These are phyloP conservation scores for Rheum nobile DNA, from an alignment of 148 eudicot genomes.

Conservation along the genomic window DNA sequence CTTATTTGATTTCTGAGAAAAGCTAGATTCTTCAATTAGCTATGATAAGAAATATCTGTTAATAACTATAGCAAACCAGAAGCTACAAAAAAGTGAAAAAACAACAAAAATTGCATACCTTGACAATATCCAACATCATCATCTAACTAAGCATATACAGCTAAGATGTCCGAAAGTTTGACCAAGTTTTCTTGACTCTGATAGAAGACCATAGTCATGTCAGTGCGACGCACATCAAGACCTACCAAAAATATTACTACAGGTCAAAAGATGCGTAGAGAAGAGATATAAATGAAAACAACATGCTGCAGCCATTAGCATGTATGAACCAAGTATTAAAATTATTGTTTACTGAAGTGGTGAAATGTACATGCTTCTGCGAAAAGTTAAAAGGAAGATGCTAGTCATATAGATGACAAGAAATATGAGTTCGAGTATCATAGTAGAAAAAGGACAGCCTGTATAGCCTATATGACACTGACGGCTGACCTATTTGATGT, in stretches of 20 bases:
- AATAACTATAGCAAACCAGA: neutral
- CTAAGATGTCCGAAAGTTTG: slow-evolving; percentile 88
- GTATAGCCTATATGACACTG: slow-evolving; percentile 15
- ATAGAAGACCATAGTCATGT: slow-evolving; percentile 71
- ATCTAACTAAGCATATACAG: slow-evolving; percentile 90
- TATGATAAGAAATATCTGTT: neutral
- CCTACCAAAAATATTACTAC: slow-evolving; percentile 35
- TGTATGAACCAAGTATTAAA: neutral
- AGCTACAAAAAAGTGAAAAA: neutral
- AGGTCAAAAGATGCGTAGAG: slow-evolving; percentile 8
- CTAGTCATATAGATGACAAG: neutral
- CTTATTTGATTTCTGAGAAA: neutral
- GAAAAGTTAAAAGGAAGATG: neutral
- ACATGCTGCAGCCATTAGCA: neutral
- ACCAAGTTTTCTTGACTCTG: slow-evolving; percentile 83
- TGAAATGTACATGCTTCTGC: neutral
- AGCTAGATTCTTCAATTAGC: neutral
- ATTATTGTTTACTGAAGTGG: too few relatives aligned
- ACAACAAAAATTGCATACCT: slow-evolving; percentile 31
- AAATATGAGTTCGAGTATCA: neutral
- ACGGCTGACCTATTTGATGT: slow-evolving; percentile 99
- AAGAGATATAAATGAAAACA: neutral
- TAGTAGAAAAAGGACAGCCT: neutral
- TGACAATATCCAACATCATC: slow-evolving; percentile 90
- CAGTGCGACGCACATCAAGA: slow-evolving; percentile 92